A percentile compares a stretch with the other conserved stretches of the same genome.
Evolutionary conservation across 345 rosid species (phyloP).

Genomic region (Salix koriyanagi): DNA sequence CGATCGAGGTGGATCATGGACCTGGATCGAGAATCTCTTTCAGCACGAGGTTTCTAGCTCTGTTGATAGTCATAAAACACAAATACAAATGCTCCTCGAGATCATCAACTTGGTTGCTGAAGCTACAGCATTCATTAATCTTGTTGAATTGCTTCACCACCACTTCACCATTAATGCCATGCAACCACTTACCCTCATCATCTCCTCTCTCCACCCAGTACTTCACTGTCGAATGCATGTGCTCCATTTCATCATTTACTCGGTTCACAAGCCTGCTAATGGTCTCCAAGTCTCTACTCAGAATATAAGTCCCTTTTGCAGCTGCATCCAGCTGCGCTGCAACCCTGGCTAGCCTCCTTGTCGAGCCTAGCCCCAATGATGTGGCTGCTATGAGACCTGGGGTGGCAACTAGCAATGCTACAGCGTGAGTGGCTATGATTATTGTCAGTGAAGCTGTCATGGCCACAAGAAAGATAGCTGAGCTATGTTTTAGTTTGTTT

Average conservation of each 20-base stretch:
- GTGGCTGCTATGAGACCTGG: constrained; percentile 42
- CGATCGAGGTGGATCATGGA: constrained; percentile 1
- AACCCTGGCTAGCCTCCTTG: constrained; percentile 33
- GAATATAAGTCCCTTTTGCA: constrained; percentile 73
- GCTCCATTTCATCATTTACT: constrained; percentile 60
- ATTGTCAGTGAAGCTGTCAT: constrained; percentile 55
- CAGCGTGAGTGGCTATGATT: constrained; percentile 61
- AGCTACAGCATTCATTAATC: constrained; percentile 36
- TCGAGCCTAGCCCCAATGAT: constrained; percentile 31
- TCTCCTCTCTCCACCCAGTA: constrained; percentile 53
- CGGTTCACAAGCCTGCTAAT: constrained; percentile 58
- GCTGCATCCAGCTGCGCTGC: constrained; percentile 59
- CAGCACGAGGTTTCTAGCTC: constrained; percentile 62
- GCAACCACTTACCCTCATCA: constrained; percentile 24
- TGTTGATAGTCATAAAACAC: constrained; percentile 76
- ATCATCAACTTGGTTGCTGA: constrained; percentile 61
- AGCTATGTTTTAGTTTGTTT: constrained; percentile 41
- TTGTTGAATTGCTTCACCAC: constrained; percentile 36
- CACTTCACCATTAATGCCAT: constrained; percentile 41
- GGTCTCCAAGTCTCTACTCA: constrained; percentile 67
- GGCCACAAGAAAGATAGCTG: constrained; percentile 55
- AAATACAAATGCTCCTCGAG: constrained; percentile 76
- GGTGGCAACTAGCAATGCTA: constrained; percentile 58
- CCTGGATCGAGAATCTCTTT: constrained; percentile 42
- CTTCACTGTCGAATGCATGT: constrained; percentile 40